Evolutionary conservation across 257 asterid species (phyloP), one percentile per base, ranked within the genome.

Genomic region (Vinca minor): DNA sequence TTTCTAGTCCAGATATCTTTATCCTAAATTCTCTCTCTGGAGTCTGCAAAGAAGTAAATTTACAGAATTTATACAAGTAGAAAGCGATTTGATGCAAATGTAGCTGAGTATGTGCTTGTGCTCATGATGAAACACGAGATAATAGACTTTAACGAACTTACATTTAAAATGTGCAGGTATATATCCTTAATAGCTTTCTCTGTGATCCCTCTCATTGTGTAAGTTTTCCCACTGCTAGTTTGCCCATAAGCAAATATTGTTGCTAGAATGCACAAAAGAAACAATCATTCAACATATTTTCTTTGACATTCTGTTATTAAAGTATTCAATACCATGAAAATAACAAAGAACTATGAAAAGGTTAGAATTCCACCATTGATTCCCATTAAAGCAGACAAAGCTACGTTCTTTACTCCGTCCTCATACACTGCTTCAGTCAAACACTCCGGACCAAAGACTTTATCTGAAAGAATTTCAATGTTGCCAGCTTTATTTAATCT

Each of bases 211-310:
- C 87, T 77, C 98, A 91, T 91, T 12, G 98, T 91, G 74, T 77
- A 91, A 58, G 98, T 91, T 59, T 91, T 91, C 60, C 98, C 98
- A 69, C 98, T 91, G 85, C 98, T 91, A 17, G 98, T 88, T 76
- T 91, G 98, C 31, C 98, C 98, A 39, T 91, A 91, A 1, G 96
- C 98, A 85, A 91, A 91, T 75, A 91, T 85, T 35, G 98, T 91
- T 57, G 98, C 98, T 91, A 83, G 78, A 75, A 65, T n/a, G 69
- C 50, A 83, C 36, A 68, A 31, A 54, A 62, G 47, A 57, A 32
- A 8, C 38, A 70, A 39, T 54, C 8, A 11, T 66, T 57, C 25
- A 61, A 7, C 5, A 45, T 39, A 71, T 49, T 42, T 18, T 6
- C 21, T 42, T 48, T 20, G 7, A 20, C 23, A 44, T 17, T 18